phyloP scores from a whole-genome alignment of 2,329 filamentous ascomycete species.

The Trichoderma cornu-damae region DNA sequence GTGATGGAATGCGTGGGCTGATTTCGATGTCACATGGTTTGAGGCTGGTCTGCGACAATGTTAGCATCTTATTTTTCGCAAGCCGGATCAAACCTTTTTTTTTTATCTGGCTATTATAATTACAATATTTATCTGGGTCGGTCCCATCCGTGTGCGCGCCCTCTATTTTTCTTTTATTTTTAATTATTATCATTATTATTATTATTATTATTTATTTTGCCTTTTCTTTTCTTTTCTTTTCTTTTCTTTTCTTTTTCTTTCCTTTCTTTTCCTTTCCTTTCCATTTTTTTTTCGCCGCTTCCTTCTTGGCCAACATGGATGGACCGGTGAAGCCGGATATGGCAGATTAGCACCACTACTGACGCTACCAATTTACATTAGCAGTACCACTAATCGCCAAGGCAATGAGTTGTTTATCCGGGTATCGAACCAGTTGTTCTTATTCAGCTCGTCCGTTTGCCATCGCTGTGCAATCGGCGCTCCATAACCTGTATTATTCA shows the following conservation, averaged over 20 bases:
- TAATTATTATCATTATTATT: too few species aligned
- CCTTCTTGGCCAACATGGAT: neutral
- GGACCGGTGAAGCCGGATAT: conserved; percentile 13
- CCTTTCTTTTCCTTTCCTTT: neutral
- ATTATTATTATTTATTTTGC: too few species aligned
- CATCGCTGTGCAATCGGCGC: neutral
- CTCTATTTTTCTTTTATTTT: neutral
- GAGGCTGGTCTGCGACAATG: neutral
- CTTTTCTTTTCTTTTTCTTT: neutral
- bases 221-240: neutral
- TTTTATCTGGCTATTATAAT: neutral
- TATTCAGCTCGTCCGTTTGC: neutral
- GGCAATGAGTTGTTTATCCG: neutral
- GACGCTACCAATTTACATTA: neutral
- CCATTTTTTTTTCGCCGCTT: neutral
- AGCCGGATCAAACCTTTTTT: conserved; percentile 5
- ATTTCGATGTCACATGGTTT: conserved; percentile 14
- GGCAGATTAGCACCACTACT: conserved; percentile 6
- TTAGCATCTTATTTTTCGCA: neutral
- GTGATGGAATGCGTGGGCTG: conserved; percentile 8
- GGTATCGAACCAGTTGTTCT: neutral
- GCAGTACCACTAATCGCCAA: neutral
- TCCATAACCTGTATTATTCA: neutral
- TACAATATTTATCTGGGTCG: neutral
- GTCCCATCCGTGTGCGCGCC: neutral